Conservation (phyloP, 495 filamentous ascomycete species). For the Aspergillus wentii region DNA sequence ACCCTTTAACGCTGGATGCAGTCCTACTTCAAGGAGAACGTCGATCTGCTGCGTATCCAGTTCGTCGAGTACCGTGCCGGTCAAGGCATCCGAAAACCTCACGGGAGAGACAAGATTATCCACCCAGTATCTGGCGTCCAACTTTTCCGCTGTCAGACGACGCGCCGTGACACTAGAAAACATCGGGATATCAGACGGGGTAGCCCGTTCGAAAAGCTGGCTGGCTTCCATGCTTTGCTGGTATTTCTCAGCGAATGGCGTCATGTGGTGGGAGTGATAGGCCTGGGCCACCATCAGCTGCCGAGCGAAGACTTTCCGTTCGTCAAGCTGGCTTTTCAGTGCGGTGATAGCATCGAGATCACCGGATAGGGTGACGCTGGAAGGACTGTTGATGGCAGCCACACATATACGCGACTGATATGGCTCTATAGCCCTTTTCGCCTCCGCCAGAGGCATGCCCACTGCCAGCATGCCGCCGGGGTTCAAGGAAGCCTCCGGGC, state of each 20-base stretch:
- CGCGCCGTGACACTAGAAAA: slow-evolving; percentile 25
- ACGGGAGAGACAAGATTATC: slow-evolving; percentile 44
- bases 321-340: slow-evolving; percentile 22
- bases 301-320: slow-evolving; percentile 26
- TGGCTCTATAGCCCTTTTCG: no score
- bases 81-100: slow-evolving; percentile 34
- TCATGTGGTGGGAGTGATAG: slow-evolving; percentile 44
- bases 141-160: slow-evolving; percentile 9
- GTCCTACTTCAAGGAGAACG: slow-evolving; percentile 57
- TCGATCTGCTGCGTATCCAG: slow-evolving; percentile 7
- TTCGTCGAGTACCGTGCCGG: no score
- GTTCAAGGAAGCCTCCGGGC: no score
- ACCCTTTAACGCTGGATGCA: slow-evolving; percentile 55
- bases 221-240: slow-evolving; percentile 22
- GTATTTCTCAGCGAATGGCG: slow-evolving; percentile 24
- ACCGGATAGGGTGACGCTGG: slow-evolving; percentile 48
- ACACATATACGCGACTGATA: no score
- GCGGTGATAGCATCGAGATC: slow-evolving; percentile 24
- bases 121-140: slow-evolving; percentile 37
- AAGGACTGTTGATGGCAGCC: slow-evolving; percentile 47
- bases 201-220: slow-evolving; percentile 9
- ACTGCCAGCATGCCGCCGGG: no score
- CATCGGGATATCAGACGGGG: slow-evolving; percentile 34
- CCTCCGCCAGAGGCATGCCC: no score
- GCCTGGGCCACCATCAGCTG: slow-evolving; percentile 37